Evolutionary conservation across 2,329 filamentous ascomycete genomes (phyloP).

Genomic region (Fusarium sp.): DNA sequence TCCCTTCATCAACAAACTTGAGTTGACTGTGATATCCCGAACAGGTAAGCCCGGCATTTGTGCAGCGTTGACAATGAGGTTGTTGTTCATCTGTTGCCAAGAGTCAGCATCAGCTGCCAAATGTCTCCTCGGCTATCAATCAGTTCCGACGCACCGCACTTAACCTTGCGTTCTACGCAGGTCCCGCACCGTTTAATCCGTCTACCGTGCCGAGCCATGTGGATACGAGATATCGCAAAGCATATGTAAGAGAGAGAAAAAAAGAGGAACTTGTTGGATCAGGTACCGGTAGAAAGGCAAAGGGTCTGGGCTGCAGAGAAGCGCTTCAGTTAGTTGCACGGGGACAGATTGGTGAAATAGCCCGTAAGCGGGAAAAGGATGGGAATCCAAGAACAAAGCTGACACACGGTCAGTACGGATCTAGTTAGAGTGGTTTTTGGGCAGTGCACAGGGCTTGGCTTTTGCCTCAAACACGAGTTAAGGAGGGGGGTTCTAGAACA

Average conservation of each 20-base stretch:
- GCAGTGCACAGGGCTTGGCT: background rate
- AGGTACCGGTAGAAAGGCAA: background rate
- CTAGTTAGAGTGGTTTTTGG: slow-evolving; percentile 5
- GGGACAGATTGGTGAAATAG: slow-evolving; percentile 29
- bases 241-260: background rate
- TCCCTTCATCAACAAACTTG: slow-evolving; percentile 30
- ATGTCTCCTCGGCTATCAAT: background rate
- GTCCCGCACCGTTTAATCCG: slow-evolving; percentile 32
- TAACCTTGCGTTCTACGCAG: slow-evolving; percentile 35
- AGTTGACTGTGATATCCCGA: slow-evolving; percentile 30
- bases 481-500: background rate
- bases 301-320: slow-evolving; percentile 5
- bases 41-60: slow-evolving; percentile 24
- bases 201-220: slow-evolving; percentile 32
- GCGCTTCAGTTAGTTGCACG: background rate
- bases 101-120: background rate
- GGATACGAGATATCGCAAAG: background rate
- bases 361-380: slow-evolving; percentile 17
- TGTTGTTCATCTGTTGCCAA: slow-evolving; percentile 23
- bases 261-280: background rate
- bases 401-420: slow-evolving; percentile 11
- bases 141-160: slow-evolving; percentile 18
- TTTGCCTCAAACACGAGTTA: background rate
- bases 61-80: slow-evolving; percentile 26
- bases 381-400: background rate